Base-by-base conservation (phyloP, 371 early-diverging fungal genomes). In the Mucor piriformis region DNA sequence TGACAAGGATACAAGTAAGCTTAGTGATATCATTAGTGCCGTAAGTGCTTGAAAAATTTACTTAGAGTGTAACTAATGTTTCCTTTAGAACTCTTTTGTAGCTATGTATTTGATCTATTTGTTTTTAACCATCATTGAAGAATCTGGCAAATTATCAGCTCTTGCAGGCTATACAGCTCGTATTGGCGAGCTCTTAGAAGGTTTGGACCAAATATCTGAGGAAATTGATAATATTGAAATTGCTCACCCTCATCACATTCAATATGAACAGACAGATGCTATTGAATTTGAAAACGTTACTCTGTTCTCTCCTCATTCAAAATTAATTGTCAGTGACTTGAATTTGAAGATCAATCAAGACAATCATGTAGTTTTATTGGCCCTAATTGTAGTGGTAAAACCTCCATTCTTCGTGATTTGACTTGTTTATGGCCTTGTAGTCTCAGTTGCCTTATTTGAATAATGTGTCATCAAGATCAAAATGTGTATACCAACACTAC, bases 151-250 rank as follows among this genome's bases (percentile, higher is more conserved):
- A 56, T 63, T 92, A 43, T 85, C 94, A 0, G 89, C 92, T 44
- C 61, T 94, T 24, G 91, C 92, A 23, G 95, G 96, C 5, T 92
- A 90, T 66, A 82, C 89, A 2, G 83, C 91, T n/a, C 95, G 96
- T 77, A 77, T 96, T 6, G 86, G 82, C n/a, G 91, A 90, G 61
- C 70, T 96, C 11, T 72, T 92, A 61, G 94, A 94, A 59, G 83
- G 79, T 0, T 61, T 90, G 15, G 86, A 88, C 29, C 67, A 61
- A 11, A 56, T 81, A n/a, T 69, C 74, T 6, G 70, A 70, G 3
- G 78, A 79, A 33, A 57, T 79, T 34, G 74, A 81, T 44, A 73
- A 70, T 43, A 69, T 76, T 42, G 70, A 77, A 7, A 73, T 79
- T 10, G 78, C 77, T 33, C 65, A 68, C 27, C 74, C 78, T 2